Base-by-base conservation (phyloP, 495 filamentous ascomycete species). In the Penicillium riverlandense region DNA sequence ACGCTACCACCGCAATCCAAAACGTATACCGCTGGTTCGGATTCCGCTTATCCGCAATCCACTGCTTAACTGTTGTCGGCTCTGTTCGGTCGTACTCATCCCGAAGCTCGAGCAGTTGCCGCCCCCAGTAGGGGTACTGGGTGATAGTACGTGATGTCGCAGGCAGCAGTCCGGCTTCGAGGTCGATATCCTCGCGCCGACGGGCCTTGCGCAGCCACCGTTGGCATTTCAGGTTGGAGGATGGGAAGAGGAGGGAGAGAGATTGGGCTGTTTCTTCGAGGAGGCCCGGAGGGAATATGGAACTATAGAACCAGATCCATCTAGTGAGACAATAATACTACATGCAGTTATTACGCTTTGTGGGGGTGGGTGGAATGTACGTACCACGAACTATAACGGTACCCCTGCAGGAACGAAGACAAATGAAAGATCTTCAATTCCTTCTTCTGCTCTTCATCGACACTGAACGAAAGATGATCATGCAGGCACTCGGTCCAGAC, bases 11-110 rank as follows among this genome's bases (percentile, higher is more conserved):
- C 10, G 58, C 59, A 35, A 63, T 43, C 59, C 58, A 63, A 36
- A 63, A 63, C 9, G 59, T 63, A 35, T 47, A 61, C 52, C 59
- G 61, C 16, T 63, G 54, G 16, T 56, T 31, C 10, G 48, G 51
- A 11, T 56, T 56, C 29, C 59, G 37, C 31, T 51, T 38, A 45
- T 63, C 59, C 22, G 36, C 14, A 44, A 56, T 54, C 35, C 49
- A 40, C 39, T 61, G 58, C 13, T 38, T 22, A 11, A 52, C 29
- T 32, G 44, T 53, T 11, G 43, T 44, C 4, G 57, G 57, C 32
- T 55, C 48, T 0, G 50, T 43, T 8, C 49, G 43, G 32, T 60
- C 46, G 42, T 50, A 57, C 15, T 48, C 43, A 13, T 44, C 43
- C 12, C 46, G 42, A 11, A 59, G 31, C 27, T 42, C 47, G 8